Percentiles rank a stretch among this genome's conserved stretches.
Conservation (phyloP, 1,284 basidiomycete species). For the Hymenochaete sp. region DNA sequence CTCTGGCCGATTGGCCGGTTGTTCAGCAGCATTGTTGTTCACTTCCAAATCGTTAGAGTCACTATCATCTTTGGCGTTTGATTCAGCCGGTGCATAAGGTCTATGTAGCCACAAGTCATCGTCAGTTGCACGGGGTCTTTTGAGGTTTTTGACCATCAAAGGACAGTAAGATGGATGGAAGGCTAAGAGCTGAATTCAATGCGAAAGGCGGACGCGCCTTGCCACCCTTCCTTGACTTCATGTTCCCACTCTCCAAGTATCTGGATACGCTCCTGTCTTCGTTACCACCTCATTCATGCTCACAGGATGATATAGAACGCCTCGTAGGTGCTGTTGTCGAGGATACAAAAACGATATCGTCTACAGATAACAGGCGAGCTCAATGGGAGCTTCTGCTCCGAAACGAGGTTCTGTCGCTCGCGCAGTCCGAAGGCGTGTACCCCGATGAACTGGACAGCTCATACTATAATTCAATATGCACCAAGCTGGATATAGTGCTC, state of each 20-base stretch:
- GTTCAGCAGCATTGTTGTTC: neutral
- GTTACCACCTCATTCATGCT: conserved; percentile 42
- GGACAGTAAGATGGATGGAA: too few relatives aligned
- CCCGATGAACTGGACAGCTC: conserved; percentile 36
- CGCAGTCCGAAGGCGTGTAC: conserved; percentile 60
- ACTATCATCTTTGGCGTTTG: neutral
- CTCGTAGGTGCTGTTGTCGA: conserved; percentile 40
- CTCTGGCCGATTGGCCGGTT: too few relatives aligned
- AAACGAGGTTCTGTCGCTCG: conserved; percentile 58
- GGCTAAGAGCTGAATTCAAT: too few relatives aligned
- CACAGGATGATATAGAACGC: conserved; percentile 38
- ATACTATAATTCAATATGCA: conserved; percentile 55
- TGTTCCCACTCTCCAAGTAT: conserved; percentile 35
- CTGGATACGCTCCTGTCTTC: conserved; percentile 40
- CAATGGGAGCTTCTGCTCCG: conserved; percentile 67
- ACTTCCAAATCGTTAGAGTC: neutral
- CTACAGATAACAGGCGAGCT: conserved; percentile 50
- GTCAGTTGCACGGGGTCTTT: neutral
- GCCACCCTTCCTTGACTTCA: conserved; percentile 19
- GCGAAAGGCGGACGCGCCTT: too few relatives aligned
- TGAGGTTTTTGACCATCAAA: too few relatives aligned
- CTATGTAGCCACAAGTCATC: neutral
- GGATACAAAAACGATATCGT: conserved; percentile 35
- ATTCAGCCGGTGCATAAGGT: neutral
- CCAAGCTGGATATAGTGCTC: conserved; percentile 61